phyloP scores from a whole-genome alignment of 345 rosid genomes.

The Euphorbia tirucalli region DNA sequence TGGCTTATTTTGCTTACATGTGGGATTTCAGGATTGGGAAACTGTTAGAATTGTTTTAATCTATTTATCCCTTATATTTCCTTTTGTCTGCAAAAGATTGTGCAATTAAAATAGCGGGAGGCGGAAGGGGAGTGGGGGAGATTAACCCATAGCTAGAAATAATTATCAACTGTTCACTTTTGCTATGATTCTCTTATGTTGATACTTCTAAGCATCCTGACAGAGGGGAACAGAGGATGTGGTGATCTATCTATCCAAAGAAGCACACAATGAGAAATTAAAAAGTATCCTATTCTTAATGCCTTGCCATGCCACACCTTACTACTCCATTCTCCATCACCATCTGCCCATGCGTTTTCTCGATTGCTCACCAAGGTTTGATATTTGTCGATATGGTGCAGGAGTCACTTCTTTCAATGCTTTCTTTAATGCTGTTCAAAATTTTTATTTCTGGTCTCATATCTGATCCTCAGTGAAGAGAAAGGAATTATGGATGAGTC shows the following conservation, averaged over 20 bases:
- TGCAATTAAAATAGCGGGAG: slow-evolving; percentile 8
- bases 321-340: slow-evolving; percentile 68
- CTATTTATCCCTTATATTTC: background rate
- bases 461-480: slow-evolving; percentile 51
- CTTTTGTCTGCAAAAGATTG: slow-evolving; percentile 2
- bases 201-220: slow-evolving; percentile 21
- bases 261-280: slow-evolving; percentile 59
- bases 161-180: too few relatives aligned
- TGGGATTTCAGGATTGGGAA: background rate
- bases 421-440: too few relatives aligned
- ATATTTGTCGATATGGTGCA: background rate
- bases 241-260: slow-evolving; percentile 76
- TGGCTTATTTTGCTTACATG: slow-evolving; percentile 4
- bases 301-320: slow-evolving; percentile 98
- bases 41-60: background rate
- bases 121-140: too few relatives aligned
- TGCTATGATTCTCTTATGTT: too few relatives aligned
- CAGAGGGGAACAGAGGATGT: slow-evolving; percentile 98
- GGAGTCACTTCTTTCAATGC: background rate
- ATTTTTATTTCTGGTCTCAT: slow-evolving; percentile 5
- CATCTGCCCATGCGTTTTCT: slow-evolving; percentile 73
- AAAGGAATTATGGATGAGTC: slow-evolving; percentile 66
- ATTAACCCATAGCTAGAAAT: background rate
- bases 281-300: slow-evolving; percentile 68
- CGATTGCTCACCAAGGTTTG: slow-evolving; percentile 88